Conservation (phyloP, 352 stramenopile genomes). For the Thalassiosira exigua region DNA sequence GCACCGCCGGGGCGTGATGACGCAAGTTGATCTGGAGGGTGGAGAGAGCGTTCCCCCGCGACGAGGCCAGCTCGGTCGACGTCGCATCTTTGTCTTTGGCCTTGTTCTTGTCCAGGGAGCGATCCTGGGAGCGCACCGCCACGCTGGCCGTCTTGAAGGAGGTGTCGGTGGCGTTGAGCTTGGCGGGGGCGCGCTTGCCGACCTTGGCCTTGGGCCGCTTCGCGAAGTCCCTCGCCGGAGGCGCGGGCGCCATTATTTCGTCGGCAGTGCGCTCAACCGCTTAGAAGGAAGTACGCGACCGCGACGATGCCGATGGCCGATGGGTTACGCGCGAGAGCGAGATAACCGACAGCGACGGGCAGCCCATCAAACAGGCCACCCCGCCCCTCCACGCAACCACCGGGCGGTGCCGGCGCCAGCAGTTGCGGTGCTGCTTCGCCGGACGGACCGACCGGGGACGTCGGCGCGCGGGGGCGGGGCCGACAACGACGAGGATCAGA, state of each 20-base stretch:
- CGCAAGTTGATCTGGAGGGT: constrained; percentile 64
- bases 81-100: constrained; percentile 13
- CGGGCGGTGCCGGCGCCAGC: too few relatives aligned
- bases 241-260: neutral
- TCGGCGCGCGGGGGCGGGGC: too few relatives aligned
- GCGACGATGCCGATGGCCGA: too few relatives aligned
- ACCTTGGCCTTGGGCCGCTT: constrained; percentile 84
- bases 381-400: too few relatives aligned
- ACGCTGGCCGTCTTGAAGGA: constrained; percentile 72
- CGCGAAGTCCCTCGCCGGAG: constrained; percentile 48
- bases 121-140: constrained; percentile 47
- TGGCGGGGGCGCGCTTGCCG: constrained; percentile 73
- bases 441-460: too few relatives aligned
- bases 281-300: too few relatives aligned
- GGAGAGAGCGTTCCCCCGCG: constrained; percentile 65
- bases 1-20: constrained; percentile 70
- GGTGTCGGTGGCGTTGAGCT: constrained; percentile 80
- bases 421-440: too few relatives aligned
- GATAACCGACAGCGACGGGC: too few relatives aligned
- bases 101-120: constrained; percentile 50
- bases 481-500: too few relatives aligned
- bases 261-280: too few relatives aligned
- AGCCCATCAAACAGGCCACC: too few relatives aligned
- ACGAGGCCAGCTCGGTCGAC: constrained; percentile 50
- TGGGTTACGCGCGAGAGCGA: too few relatives aligned